Evolutionary conservation across 805 yeast genomes (phyloP), one percentile per base, ranked within the genome.

Genomic region (Teunomyces tritomae): DNA sequence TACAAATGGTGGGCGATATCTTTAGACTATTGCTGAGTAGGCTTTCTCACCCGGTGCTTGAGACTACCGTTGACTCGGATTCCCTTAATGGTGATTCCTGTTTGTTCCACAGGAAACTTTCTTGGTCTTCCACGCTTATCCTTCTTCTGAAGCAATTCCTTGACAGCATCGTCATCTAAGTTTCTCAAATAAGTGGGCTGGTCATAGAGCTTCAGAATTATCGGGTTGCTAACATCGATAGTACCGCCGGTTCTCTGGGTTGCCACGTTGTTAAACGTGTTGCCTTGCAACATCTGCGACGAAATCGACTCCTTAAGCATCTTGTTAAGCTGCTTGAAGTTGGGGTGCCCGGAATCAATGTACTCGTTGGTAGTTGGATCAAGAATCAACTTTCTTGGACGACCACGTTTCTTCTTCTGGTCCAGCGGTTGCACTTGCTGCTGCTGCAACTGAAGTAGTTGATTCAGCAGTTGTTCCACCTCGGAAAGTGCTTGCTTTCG

Each of bases 61-160:
- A 46, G 29, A 26, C 36, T 58, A 5, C 77, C 77, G 44, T 64
- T 70, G 4, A 73, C 71, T 41, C 73, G 57, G 28, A 73, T 65
- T 1, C 77, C 77, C 51, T 67, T 70, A 37, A 73, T 72, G 9
- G 77, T 73, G 6, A 71, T 57, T 1, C 76, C 79, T 6, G 74
- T 69, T 47, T 70, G 72, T 48, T 71, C 78, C n/a, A 70, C 61
- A 1, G 80, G 77, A 46, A 72, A 72, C 54, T 77, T 77, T 53
- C 80, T 63, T 2, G 82, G 82, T 52, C 82, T 63, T 10, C 82
- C 82, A 35, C 80, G 48, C 60, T 70, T 65, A 61, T 75, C 72
- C 56, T 77, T 72, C 56, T 62, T 71, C 45, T 62, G 59, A 26
- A 73, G 55, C 28, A 71, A 59, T 48, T 67, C 63, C 50, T 68